Percentiles rank a stretch among this genome's conserved stretches.
Evolutionary conservation across 305 asterid species (phyloP).

Genomic region (Stenogyne calaminthoides): DNA sequence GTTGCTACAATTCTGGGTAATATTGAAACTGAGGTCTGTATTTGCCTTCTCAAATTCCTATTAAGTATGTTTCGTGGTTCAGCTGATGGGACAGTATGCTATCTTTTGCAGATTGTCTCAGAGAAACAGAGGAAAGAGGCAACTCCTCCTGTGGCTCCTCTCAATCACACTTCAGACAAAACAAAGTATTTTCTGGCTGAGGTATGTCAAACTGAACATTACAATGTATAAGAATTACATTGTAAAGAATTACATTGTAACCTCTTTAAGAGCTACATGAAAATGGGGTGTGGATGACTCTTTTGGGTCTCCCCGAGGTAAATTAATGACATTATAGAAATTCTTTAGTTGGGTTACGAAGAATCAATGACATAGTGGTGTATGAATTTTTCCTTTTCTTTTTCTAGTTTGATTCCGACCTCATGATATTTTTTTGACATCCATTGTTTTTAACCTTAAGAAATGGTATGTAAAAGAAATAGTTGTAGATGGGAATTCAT

Average conservation of each 20-base stretch:
- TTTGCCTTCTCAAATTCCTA: constrained; percentile 22
- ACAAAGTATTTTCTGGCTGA: constrained; percentile 90
- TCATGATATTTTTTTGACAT: not conserved
- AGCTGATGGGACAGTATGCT: constrained; percentile 25
- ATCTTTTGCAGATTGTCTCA: constrained; percentile 69
- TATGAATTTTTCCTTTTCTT: not conserved
- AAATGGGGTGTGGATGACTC: not conserved
- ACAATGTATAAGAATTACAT: not conserved
- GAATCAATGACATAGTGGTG: not conserved
- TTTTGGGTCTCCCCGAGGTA: not conserved
- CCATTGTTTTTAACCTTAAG: not conserved
- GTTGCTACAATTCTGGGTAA: constrained; percentile 91
- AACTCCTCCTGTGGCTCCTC: constrained; percentile 81
- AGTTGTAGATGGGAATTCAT: too few species aligned
- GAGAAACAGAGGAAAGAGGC: constrained; percentile 97
- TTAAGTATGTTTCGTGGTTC: constrained; percentile 1
- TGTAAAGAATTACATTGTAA: too few species aligned
- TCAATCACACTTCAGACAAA: constrained; percentile 59
- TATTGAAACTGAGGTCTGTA: constrained; percentile 87
- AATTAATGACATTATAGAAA: not conserved
- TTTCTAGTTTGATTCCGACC: constrained; percentile 9
- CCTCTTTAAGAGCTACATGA: not conserved
- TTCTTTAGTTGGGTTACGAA: constrained; percentile 6
- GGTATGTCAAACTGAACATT: constrained; percentile 49
- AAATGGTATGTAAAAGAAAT: not conserved